Conservation (phyloP, 208 protist species). For the Crithidia bombi region DNA sequence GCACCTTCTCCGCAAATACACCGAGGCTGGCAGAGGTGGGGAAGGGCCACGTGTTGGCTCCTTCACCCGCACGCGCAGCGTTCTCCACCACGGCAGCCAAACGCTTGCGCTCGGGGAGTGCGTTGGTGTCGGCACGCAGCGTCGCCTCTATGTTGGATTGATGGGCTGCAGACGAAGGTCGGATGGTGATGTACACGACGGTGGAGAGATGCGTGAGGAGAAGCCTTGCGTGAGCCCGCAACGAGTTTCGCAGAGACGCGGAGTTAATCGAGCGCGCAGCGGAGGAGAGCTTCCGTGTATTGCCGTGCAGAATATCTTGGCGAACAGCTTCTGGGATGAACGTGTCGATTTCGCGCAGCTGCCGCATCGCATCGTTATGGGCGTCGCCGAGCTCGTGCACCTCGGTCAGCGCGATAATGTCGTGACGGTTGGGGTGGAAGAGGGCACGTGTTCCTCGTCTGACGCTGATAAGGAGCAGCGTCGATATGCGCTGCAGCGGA, state of each 20-base stretch:
- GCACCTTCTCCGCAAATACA: constrained; percentile 12
- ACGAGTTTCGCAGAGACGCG: not conserved
- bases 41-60: constrained; percentile 7
- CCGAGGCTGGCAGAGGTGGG: constrained; percentile 12
- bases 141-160: not conserved
- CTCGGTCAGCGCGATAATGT: not conserved
- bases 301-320: not conserved
- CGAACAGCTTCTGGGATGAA: constrained; percentile 22
- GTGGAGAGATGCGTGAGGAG: constrained; percentile 18
- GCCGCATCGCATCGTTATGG: constrained; percentile 21
- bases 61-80: not conserved
- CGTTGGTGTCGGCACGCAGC: not conserved
- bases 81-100: constrained; percentile 7
- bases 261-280: not conserved
- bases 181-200: constrained; percentile 23
- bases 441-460: not conserved
- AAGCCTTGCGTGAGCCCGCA: not conserved
- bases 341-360: constrained; percentile 22
- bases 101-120: not conserved
- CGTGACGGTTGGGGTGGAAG: not conserved
- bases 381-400: constrained; percentile 11
- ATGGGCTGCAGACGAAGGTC: not conserved
- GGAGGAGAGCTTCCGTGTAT: not conserved
- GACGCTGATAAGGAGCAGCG: constrained; percentile 1
- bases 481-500: constrained; percentile 11